phyloP scores from a whole-genome alignment of 108 stramenopile species.

The Cyclotella atomus region DNA sequence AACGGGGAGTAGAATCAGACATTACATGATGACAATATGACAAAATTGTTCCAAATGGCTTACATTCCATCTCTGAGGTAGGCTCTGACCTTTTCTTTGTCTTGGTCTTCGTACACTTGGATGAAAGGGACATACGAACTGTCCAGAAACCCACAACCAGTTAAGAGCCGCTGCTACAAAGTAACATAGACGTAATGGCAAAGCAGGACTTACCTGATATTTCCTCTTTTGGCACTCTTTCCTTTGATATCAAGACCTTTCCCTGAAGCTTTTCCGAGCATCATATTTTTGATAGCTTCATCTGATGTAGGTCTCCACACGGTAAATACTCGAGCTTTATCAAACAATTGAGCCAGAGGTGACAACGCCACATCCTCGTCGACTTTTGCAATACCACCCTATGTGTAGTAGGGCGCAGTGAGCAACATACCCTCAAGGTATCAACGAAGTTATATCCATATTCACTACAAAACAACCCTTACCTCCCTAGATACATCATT shows the following conservation, averaged over 20 bases:
- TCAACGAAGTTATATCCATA: too few relatives aligned
- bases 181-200: background rate
- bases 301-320: conserved; percentile 75
- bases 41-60: too few relatives aligned
- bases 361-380: conserved; percentile 32
- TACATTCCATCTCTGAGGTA: conserved; percentile 29
- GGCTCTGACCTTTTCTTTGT: conserved; percentile 45
- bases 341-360: conserved; percentile 30
- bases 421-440: too few relatives aligned
- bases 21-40: too few relatives aligned
- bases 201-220: background rate
- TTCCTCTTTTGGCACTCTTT: conserved; percentile 71
- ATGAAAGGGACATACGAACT: conserved; percentile 71
- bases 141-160: too few relatives aligned
- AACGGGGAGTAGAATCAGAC: too few relatives aligned
- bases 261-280: conserved; percentile 53
- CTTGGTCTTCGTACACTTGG: conserved; percentile 65
- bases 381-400: conserved; percentile 43
- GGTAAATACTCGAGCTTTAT: conserved; percentile 56
- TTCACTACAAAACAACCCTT: too few relatives aligned
- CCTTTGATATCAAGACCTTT: conserved; percentile 84
- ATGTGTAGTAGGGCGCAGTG: too few relatives aligned
- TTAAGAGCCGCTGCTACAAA: too few relatives aligned
- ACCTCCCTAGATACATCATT: conserved; percentile 59
- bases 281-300: conserved; percentile 78